Evolutionary conservation across 805 yeast species (phyloP), one percentile per base, ranked within the genome.

Genomic region (Candida xyloterini): DNA sequence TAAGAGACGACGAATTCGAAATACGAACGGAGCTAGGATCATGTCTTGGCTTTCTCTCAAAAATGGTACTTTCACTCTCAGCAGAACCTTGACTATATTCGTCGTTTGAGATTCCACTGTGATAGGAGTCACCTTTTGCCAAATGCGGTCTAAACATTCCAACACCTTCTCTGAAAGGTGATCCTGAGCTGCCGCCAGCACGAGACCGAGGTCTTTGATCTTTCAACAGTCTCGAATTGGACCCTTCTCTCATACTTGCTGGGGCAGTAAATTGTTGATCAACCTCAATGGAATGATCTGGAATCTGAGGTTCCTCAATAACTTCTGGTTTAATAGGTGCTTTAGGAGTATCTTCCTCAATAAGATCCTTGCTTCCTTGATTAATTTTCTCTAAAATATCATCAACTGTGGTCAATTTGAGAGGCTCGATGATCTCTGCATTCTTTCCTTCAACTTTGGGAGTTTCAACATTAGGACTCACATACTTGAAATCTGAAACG

Each of bases 101-200:
- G 35, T 70, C 70, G 33, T 70, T 73, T 11, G 61, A 60, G 34
- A 70, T 67, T 9, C 79, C 76, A 51, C 75, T 73, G 51, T 81
- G 84, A 56, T 83, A 83, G 1, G 89, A 79, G 47, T 82, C 90
- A 26, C 91, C 93, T 45, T 84, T 70, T 2, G 91, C 90, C 52
- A 84, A 67, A 60, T 82, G 86, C 1, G 89, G 88, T 56, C 67
- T 43, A 25, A 36, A 37, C 33, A 40, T 30, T 47, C 62, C 76
- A 51, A 44, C 57, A 10, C 55, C 55, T 27, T 53, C 60, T 28
- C 58, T 51, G 27, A 55, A 50, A 13, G 61, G 59, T 5, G 59
- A 53, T 23, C 43, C 42, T 2, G 43, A 36, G 11, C 36, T 24
- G 11, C 38, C 30, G 7, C 27, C 34, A 10, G 42, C 34, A 25